These are phyloP conservation scores for Sporothrix brasiliensis DNA, from an alignment of 2,329 filamentous ascomycete species.

Conservation along the genomic window DNA sequence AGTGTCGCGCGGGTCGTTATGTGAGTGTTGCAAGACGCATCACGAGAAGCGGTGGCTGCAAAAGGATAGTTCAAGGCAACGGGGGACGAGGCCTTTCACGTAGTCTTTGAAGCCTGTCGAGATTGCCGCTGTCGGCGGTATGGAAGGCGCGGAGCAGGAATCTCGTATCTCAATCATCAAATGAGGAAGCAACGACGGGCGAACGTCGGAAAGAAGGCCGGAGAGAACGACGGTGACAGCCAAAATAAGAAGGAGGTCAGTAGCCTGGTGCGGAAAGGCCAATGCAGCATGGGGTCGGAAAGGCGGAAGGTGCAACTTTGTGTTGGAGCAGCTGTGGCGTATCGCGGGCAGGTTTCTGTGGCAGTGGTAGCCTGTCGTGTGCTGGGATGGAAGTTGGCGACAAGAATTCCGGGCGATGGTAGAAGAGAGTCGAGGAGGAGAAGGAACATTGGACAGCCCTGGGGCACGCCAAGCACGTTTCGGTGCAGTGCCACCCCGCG, in stretches of 20 bases:
- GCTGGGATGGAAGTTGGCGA: constrained; percentile 9
- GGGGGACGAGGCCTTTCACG: neutral
- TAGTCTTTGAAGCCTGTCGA: neutral
- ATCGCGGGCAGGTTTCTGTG: neutral
- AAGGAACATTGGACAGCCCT: constrained; percentile 20
- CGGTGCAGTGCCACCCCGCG: constrained; percentile 27
- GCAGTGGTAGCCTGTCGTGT: constrained; percentile 18
- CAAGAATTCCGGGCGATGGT: neutral
- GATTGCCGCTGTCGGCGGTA: neutral
- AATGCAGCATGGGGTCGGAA: constrained; percentile 3
- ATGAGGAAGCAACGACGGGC: constrained; percentile 7
- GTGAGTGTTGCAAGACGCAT: constrained; percentile 12
- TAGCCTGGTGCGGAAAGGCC: neutral
- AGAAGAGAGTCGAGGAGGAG: neutral
- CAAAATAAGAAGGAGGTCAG: neutral
- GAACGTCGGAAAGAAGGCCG: neutral
- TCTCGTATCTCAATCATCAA: constrained; percentile 13
- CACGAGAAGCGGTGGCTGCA: neutral
- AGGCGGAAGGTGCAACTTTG: constrained; percentile 10
- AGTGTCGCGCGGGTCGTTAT: constrained; percentile 23
- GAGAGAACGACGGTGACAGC: neutral
- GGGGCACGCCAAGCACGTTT: constrained; percentile 23
- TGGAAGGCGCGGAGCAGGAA: neutral
- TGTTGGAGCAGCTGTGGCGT: constrained; percentile 5
- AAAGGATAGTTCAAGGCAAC: neutral